Percentiles rank a stretch among this genome's conserved stretches.
Conservation (phyloP, 495 filamentous ascomycete species). For the Aspergillus bridgeri region DNA sequence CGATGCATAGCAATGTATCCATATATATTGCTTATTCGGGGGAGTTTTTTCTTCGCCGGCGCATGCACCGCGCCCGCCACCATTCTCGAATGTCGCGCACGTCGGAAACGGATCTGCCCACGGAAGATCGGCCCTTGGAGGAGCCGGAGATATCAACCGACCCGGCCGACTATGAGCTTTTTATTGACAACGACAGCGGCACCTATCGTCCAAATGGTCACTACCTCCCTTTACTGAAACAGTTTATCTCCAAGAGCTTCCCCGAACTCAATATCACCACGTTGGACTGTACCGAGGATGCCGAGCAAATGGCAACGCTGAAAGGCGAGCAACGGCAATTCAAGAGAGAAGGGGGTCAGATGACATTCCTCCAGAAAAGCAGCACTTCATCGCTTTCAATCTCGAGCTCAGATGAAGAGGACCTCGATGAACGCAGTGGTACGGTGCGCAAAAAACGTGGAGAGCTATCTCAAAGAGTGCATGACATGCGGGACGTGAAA, state of each 20-base stretch:
- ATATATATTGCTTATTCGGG: constrained; percentile 88
- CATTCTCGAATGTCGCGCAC: constrained; percentile 19
- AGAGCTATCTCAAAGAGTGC: constrained; percentile 29
- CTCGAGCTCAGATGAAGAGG: constrained; percentile 73
- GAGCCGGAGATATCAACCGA: constrained; percentile 42
- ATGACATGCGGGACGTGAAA: constrained; percentile 43
- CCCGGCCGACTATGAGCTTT: constrained; percentile 72
- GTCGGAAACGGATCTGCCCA: constrained; percentile 25
- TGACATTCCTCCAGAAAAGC: constrained; percentile 64
- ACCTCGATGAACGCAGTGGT: constrained; percentile 56
- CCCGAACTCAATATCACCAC: constrained; percentile 68
- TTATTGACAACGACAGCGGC: constrained; percentile 93
- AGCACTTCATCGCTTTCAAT: constrained; percentile 52
- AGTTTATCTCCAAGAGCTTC: constrained; percentile 67
- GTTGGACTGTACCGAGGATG: constrained; percentile 63
- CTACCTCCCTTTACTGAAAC: constrained; percentile 63
- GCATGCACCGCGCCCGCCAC: constrained; percentile 41
- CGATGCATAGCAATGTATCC: constrained; percentile 88
- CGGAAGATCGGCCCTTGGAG: constrained; percentile 38
- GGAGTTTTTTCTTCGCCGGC: constrained; percentile 83
- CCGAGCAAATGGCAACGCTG: constrained; percentile 56
- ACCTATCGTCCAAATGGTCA: constrained; percentile 85
- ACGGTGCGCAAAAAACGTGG: constrained; percentile 25
- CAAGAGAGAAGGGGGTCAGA: constrained; percentile 60
- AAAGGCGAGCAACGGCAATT: constrained; percentile 60